phyloP scores from a whole-genome alignment of 805 yeast genomes.

The Saturnispora mendoncae region DNA sequence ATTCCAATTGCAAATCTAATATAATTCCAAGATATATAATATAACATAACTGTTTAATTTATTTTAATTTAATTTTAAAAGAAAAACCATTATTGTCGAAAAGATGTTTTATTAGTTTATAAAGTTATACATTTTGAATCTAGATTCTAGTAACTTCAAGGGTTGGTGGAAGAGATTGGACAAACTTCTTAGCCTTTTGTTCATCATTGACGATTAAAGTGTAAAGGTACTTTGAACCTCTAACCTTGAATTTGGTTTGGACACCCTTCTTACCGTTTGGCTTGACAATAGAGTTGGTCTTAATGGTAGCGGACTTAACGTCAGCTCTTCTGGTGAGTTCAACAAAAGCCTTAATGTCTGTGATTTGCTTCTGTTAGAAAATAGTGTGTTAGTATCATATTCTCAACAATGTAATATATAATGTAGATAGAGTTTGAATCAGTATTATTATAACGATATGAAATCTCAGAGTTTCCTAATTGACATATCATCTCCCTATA shows the following conservation, averaged over 20 bases:
- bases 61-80: no score
- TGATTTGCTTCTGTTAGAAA: slow-evolving; percentile 51
- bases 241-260: slow-evolving; percentile 98
- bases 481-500: no score
- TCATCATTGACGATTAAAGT: slow-evolving; percentile 93
- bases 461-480: no score
- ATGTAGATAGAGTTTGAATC: no score
- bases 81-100: no score
- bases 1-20: slow-evolving; percentile 31
- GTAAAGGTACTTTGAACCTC: slow-evolving; percentile 92
- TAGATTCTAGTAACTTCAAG: slow-evolving; percentile 50
- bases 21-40: no score
- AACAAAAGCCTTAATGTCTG: slow-evolving; percentile 95
- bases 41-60: no score
- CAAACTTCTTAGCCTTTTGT: slow-evolving; percentile 94
- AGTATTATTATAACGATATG: no score
- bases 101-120: neutral
- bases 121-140: slow-evolving; percentile 10
- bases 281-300: slow-evolving; percentile 80
- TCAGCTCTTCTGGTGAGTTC: slow-evolving; percentile 95
- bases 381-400: slow-evolving; percentile 1
- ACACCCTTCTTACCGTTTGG: slow-evolving; percentile 75
- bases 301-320: slow-evolving; percentile 87
- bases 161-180: slow-evolving; percentile 95
- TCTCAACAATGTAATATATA: no score